Evolutionary conservation across 1,284 basidiomycete species (phyloP).

Genomic region (Naganishia liquefaciens): DNA sequence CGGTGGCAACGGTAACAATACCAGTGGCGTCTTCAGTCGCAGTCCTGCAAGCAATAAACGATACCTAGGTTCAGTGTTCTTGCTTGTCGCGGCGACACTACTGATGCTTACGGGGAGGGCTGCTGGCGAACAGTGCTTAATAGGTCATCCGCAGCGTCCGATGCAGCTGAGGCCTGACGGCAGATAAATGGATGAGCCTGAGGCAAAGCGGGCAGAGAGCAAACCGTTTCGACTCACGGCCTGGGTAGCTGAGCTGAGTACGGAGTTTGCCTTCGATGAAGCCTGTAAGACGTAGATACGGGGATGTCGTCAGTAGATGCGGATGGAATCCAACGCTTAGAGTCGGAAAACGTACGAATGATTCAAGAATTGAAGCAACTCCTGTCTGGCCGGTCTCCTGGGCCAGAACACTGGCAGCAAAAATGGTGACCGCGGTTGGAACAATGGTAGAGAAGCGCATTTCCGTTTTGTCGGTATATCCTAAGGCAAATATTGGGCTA

Average conservation of each 20-base stretch:
- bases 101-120: neutral
- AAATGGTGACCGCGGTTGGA: neutral
- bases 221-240: no score
- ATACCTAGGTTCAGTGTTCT: no score
- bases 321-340: no score
- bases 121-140: neutral
- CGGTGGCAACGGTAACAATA: neutral
- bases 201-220: no score
- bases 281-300: neutral
- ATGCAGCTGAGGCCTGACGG: neutral
- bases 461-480: no score
- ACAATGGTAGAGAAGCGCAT: conserved; percentile 18
- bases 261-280: neutral
- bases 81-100: no score
- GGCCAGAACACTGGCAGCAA: conserved; percentile 8
- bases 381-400: neutral
- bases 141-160: neutral
- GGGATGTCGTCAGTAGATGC: no score
- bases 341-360: neutral
- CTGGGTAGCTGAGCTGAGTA: no score
- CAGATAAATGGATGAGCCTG: no score
- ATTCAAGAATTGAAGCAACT: neutral
- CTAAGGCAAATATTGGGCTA: no score
- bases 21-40: neutral
- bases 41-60: neutral